Percentiles rank a stretch among this genome's conserved stretches.
Conservation (phyloP, 2,329 filamentous ascomycete genomes). For the Aspergillus sp. region DNA sequence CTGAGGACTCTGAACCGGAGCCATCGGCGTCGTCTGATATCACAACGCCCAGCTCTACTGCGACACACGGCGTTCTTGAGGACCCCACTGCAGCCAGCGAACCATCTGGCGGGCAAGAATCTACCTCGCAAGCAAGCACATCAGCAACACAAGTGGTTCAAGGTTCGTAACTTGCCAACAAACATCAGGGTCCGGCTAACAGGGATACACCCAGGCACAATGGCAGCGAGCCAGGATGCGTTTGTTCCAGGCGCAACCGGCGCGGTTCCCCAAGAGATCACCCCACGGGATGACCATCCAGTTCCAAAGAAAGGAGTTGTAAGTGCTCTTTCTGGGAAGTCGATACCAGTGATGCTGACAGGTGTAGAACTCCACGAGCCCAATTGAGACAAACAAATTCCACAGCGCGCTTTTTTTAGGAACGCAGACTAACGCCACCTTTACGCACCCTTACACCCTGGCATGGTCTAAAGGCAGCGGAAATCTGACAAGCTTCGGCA, state of each 20-base stretch:
- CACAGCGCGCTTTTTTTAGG: conserved; percentile 79
- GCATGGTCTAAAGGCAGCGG: conserved; percentile 66
- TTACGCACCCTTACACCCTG: conserved; percentile 73
- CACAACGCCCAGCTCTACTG: background rate
- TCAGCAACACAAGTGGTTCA: background rate
- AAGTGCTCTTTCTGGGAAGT: conserved; percentile 16
- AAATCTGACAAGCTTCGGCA: conserved; percentile 68
- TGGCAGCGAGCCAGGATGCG: conserved; percentile 39
- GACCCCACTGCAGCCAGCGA: background rate
- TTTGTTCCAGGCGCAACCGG: conserved; percentile 43
- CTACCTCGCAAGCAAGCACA: background rate
- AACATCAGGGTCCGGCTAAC: background rate
- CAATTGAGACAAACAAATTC: conserved; percentile 57
- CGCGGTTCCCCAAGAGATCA: conserved; percentile 39
- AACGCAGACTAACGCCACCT: conserved; percentile 67
- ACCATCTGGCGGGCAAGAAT: background rate
- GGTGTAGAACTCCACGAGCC: conserved; percentile 30
- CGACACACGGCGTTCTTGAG: background rate
- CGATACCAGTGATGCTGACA: conserved; percentile 10
- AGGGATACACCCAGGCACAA: conserved; percentile 13
- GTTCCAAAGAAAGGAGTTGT: conserved; percentile 42
- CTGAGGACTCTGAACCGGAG: background rate
- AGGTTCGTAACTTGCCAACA: conserved; percentile 3
- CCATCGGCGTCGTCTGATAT: background rate
- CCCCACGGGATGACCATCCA: conserved; percentile 42